These are phyloP conservation scores for Fusarium sambucinum DNA, from an alignment of 2,329 filamentous ascomycete genomes.

Conservation along the genomic window DNA sequence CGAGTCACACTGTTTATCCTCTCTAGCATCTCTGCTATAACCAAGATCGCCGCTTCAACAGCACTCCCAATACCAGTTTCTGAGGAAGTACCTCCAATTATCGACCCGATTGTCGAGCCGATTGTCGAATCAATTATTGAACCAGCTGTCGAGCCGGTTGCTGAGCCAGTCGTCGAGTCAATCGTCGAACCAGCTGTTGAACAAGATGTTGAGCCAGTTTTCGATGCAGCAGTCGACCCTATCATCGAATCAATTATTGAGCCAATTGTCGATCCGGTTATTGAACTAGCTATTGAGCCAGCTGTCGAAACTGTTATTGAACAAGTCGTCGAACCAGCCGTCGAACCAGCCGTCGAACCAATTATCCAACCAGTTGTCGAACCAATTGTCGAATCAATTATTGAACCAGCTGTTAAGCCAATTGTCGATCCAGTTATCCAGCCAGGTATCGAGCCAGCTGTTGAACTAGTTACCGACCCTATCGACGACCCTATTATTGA, in stretches of 20 bases:
- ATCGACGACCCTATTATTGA: neutral
- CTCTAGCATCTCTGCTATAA: slow-evolving; percentile 8
- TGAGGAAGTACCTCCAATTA: neutral
- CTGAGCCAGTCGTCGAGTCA: neutral
- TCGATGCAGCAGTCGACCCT: neutral
- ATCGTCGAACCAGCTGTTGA: neutral
- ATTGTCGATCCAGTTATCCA: neutral
- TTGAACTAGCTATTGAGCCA: no score
- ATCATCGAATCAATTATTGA: neutral
- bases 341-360: neutral
- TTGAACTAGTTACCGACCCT: neutral
- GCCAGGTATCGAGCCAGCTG: neutral
- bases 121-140: neutral
- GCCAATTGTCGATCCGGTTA: neutral
- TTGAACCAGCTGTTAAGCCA: neutral
- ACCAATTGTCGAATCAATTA: neutral
- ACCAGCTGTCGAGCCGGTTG: neutral
- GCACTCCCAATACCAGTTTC: neutral
- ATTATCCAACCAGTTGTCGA: neutral
- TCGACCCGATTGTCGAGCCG: neutral
- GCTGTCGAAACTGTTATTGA: neutral
- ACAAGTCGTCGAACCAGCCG: neutral
- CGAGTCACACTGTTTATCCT: slow-evolving; percentile 1
- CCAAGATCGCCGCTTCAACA: slow-evolving; percentile 7
- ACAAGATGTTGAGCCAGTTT: neutral